A percentile compares a stretch with the other conserved stretches of the same genome.
Conservation (phyloP, 2,329 filamentous ascomycete species). For the Drechslerella coelobrocha region DNA sequence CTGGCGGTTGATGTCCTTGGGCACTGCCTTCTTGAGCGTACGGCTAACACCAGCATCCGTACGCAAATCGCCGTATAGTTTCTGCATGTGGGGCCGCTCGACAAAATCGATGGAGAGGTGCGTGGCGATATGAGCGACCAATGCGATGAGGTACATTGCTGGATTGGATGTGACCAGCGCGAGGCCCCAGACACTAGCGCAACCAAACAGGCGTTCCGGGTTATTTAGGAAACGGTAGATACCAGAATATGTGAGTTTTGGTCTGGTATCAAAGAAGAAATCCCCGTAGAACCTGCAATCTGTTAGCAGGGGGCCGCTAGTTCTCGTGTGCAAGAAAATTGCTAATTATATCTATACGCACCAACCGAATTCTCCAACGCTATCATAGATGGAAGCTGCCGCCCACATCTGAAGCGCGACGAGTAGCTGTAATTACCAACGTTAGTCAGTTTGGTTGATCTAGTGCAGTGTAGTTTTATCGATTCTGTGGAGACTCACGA, state of each 20-base stretch:
- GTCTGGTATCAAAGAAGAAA: conserved; percentile 81
- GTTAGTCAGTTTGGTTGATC: conserved; percentile 8
- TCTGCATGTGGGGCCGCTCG: conserved; percentile 97
- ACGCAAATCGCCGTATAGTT: conserved; percentile 87
- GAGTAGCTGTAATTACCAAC: conserved; percentile 61
- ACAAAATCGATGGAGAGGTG: conserved; percentile 89
- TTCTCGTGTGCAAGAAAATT: no score
- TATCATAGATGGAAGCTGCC: conserved; percentile 89
- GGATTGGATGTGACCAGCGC: conserved; percentile 91
- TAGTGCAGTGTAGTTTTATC: not conserved
- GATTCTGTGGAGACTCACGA: no score
- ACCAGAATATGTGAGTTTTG: conserved; percentile 90
- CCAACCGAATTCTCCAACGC: conserved; percentile 96
- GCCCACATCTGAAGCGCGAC: conserved; percentile 93
- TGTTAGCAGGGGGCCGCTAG: not conserved
- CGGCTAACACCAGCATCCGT: conserved; percentile 89
- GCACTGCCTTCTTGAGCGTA: conserved; percentile 82
- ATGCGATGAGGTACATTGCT: conserved; percentile 82
- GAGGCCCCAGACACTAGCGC: conserved; percentile 93
- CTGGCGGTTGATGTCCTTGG: conserved; percentile 66
- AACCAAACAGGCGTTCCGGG: conserved; percentile 89
- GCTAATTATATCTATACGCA: conserved; percentile 5
- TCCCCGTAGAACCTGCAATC: conserved; percentile 78
- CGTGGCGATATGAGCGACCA: conserved; percentile 83
- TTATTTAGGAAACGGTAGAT: conserved; percentile 99